These are phyloP conservation scores for Geotrichum reessii DNA, from an alignment of 1,139 yeast genomes.

Conservation along the genomic window DNA sequence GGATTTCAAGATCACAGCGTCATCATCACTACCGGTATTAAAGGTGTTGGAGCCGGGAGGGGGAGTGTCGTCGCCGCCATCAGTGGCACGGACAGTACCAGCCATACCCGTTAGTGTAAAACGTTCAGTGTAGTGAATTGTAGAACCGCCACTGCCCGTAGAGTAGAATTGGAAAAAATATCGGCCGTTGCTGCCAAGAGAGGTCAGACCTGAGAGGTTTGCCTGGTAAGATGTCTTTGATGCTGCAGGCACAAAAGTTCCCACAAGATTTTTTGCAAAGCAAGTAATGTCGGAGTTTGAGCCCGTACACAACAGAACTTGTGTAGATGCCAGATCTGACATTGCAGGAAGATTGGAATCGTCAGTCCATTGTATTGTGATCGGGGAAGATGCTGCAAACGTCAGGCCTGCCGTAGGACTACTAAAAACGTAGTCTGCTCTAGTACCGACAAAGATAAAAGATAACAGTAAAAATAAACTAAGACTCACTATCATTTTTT, in stretches of 20 bases:
- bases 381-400: conserved; percentile 46
- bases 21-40: conserved; percentile 29
- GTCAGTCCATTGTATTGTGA: conserved; percentile 61
- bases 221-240: conserved; percentile 8
- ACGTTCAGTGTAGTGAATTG: conserved; percentile 69
- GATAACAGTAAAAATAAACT: background rate
- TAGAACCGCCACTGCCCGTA: conserved; percentile 39
- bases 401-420: conserved; percentile 49
- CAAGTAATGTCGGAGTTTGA: conserved; percentile 46
- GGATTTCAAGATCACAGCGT: conserved; percentile 36
- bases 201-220: conserved; percentile 28
- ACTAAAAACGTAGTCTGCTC: conserved; percentile 55
- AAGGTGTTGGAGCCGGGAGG: conserved; percentile 40
- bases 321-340: conserved; percentile 41
- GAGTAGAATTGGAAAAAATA: conserved; percentile 66
- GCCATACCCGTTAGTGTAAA: conserved; percentile 64
- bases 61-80: conserved; percentile 39
- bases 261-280: conserved; percentile 38
- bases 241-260: conserved; percentile 26
- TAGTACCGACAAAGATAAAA: background rate
- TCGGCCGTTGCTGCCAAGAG: conserved; percentile 53
- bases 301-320: conserved; percentile 66
- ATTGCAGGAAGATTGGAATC: conserved; percentile 46
- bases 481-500: background rate
- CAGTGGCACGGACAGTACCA: conserved; percentile 46